Conservation (phyloP, 257 asterid genomes). For the Phtheirospermum japonicum region DNA sequence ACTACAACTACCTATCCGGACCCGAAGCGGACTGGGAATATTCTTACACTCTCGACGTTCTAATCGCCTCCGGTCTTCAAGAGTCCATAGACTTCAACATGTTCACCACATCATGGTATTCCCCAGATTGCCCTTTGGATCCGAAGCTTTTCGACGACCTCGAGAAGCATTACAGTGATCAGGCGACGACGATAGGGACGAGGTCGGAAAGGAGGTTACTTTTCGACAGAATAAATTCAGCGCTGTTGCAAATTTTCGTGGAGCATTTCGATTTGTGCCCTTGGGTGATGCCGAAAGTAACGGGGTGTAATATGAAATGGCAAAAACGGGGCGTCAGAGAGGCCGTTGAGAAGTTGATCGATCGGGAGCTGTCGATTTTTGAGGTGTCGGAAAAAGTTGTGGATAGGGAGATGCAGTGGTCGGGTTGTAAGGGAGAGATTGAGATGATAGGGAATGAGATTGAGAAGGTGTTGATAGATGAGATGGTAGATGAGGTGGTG, state of each 20-base stretch:
- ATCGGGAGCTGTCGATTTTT: constrained; percentile 29
- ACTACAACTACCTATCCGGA: constrained; percentile 16
- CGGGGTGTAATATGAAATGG: constrained; percentile 28
- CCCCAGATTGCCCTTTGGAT: constrained; percentile 57
- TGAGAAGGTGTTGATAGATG: constrained; percentile 63
- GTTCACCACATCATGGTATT: constrained; percentile 47
- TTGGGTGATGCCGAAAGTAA: constrained; percentile 49
- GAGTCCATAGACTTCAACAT: constrained; percentile 40
- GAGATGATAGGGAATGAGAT: constrained; percentile 57
- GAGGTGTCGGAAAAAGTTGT: constrained; percentile 37
- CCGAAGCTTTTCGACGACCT: constrained; percentile 58
- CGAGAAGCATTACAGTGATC: constrained; percentile 51
- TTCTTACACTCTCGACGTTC: constrained; percentile 50
- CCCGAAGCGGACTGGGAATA: constrained; percentile 51
- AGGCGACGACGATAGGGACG: constrained; percentile 28
- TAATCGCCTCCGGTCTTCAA: constrained; percentile 52
- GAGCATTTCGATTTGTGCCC: constrained; percentile 43
- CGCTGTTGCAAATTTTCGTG: constrained; percentile 44
- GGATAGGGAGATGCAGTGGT: constrained; percentile 65
- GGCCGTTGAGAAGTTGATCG: constrained; percentile 41
- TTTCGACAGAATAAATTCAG: constrained; percentile 58
- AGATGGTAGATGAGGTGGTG: constrained; percentile 43
- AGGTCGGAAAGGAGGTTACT: constrained; percentile 62
- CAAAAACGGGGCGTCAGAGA: constrained; percentile 40
- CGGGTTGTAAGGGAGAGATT: constrained; percentile 38